Evolutionary conservation across 2,329 filamentous ascomycete species (phyloP), one percentile per base, ranked within the genome.

Genomic region (Hymenotorrendiella dingleyae): DNA sequence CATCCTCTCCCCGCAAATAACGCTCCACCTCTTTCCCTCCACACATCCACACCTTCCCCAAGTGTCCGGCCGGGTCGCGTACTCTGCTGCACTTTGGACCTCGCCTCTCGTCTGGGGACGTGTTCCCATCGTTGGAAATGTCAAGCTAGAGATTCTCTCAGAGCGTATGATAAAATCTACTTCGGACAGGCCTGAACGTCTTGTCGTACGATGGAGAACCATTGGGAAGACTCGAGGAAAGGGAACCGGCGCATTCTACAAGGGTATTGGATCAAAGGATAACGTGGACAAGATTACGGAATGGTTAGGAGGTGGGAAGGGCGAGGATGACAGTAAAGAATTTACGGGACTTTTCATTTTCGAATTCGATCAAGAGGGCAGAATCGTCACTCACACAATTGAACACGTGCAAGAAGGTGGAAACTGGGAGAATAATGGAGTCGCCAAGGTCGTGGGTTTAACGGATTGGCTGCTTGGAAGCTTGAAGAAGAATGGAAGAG

Each of bases 101-200:
- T 89, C 90, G 0, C 93, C 93, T 0, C 84, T 98, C 39, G 91
- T 90, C 22, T 98, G 93, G 93, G 94, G 94, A 58, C 80, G 86
- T 21, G 76, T 98, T 1, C 93, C 93, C 2, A 78, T 97, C 16
- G 76, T 96, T 23, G 90, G 91, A 53, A 94, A 95, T 58, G 87
- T 96, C 33, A 82, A 81, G 54, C 76, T 98, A 9, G 81, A 87
- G 55, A 93, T 98, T 40, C 66, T 94, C 14, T 91, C 86, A 10
- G 90, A 95, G 69, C 85, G 91, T 54, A 93, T 98, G 76, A 49
- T 62, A 11, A 70, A 43, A 62, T 12, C 21, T 32, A 30, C 36
- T 12, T 42, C 27, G 16, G 64, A 73, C 36, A n/a, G n/a, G n/a
- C 72, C 78, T 36, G 91, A 96, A 64, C 86, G 93, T 65, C 75